phyloP scores from a whole-genome alignment of 2,329 filamentous ascomycete species.

The Trichoderma brevicompactum region DNA sequence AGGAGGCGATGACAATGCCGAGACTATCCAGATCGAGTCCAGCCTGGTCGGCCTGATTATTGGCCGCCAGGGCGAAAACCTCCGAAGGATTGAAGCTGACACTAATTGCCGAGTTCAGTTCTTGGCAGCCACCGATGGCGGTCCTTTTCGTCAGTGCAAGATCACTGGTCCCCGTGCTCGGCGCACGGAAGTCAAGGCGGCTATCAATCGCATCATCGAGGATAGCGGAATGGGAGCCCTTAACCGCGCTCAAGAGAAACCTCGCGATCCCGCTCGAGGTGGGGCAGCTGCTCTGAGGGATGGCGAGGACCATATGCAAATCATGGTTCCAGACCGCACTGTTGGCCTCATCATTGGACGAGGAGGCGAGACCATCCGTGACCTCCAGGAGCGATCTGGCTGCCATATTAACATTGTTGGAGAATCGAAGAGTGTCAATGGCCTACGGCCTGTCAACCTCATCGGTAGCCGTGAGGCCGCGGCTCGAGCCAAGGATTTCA shows the following conservation, averaged over 20 bases:
- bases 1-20: slow-evolving; percentile 68
- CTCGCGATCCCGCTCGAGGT: slow-evolving; percentile 46
- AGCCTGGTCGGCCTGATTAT: slow-evolving; percentile 89
- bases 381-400: slow-evolving; percentile 88
- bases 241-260: slow-evolving; percentile 50
- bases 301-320: slow-evolving; percentile 84
- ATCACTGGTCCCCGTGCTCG: slow-evolving; percentile 75
- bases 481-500: slow-evolving; percentile 79
- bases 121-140: slow-evolving; percentile 74
- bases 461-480: slow-evolving; percentile 79
- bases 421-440: slow-evolving; percentile 91
- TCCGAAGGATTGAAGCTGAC: slow-evolving; percentile 81
- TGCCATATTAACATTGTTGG: slow-evolving; percentile 95
- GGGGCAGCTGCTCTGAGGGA: slow-evolving; percentile 64
- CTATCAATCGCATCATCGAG: slow-evolving; percentile 86
- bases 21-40: slow-evolving; percentile 85
- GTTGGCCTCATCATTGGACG: slow-evolving; percentile 94
- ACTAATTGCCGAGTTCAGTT: slow-evolving; percentile 87
- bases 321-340: slow-evolving; percentile 93
- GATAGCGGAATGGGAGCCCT: slow-evolving; percentile 64
- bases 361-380: slow-evolving; percentile 88
- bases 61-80: slow-evolving; percentile 85
- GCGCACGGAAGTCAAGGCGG: slow-evolving; percentile 76
- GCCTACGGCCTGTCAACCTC: slow-evolving; percentile 85
- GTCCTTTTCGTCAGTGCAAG: slow-evolving; percentile 79